A percentile compares a stretch with the other conserved stretches of the same genome.
These are phyloP conservation scores for Phytophthora vignae DNA, from an alignment of 352 stramenopile species.

Conservation along the genomic window DNA sequence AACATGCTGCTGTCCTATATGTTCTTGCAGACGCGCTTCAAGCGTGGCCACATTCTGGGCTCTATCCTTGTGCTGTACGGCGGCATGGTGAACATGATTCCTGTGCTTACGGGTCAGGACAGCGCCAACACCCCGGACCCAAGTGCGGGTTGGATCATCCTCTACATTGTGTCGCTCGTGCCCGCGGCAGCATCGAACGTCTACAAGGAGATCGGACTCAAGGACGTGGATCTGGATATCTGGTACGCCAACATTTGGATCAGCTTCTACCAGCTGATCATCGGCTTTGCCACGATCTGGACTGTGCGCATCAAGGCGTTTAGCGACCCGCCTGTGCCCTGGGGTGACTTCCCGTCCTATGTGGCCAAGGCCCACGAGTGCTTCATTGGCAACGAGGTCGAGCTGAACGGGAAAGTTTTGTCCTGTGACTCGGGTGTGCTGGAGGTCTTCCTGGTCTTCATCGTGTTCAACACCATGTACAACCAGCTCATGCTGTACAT, in stretches of 20 bases:
- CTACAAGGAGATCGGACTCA: slow-evolving; percentile 91
- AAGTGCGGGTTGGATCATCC: slow-evolving; percentile 75
- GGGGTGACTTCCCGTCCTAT: slow-evolving; percentile 76
- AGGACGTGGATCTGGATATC: slow-evolving; percentile 89
- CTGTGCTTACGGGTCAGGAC: slow-evolving; percentile 70
- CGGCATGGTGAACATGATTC: slow-evolving; percentile 87
- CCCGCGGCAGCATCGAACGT: slow-evolving; percentile 81
- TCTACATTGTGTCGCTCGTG: slow-evolving; percentile 82
- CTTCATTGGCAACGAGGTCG: slow-evolving; percentile 77
- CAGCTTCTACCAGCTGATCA: slow-evolving; percentile 84
- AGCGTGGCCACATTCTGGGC: slow-evolving; percentile 84
- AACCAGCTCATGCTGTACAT: slow-evolving; percentile 92
- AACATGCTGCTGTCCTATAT: slow-evolving; percentile 89
- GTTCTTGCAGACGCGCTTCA: slow-evolving; percentile 83
- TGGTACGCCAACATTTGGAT: slow-evolving; percentile 91
- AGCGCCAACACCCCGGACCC: slow-evolving; percentile 79
- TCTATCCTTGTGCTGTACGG: slow-evolving; percentile 89
- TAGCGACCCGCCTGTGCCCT: slow-evolving; percentile 78
- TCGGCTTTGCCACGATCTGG: slow-evolving; percentile 77
- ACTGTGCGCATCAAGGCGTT: slow-evolving; percentile 84
- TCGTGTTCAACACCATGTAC: slow-evolving; percentile 89
- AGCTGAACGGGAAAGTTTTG: slow-evolving; percentile 65
- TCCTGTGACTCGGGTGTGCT: slow-evolving; percentile 76
- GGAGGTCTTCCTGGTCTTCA: slow-evolving; percentile 83
- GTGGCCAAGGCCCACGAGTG: slow-evolving; percentile 74